Base-by-base conservation (phyloP, 176 grass and related monocot genomes). In the Ensete glaucum region DNA sequence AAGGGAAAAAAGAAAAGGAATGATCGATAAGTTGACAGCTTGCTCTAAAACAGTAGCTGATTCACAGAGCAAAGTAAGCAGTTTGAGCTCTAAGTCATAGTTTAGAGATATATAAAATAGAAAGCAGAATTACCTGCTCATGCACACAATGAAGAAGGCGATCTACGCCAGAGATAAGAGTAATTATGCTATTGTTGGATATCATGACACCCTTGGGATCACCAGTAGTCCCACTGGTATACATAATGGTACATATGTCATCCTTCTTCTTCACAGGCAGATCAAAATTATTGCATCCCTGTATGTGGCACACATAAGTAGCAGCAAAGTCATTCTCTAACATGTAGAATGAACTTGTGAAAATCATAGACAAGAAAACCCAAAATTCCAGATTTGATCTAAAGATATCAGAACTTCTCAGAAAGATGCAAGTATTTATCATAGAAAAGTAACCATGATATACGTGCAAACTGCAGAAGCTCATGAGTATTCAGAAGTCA, bases 181-280 rank as follows among this genome's bases (percentile, higher is more conserved):
- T 82, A 21, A 96, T 72, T 73, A 96, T 96, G 64, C 83, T 91
- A 9, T 84, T 76, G 64, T 96, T 96, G 80, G 91, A 91, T 52
- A 96, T 96, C 77, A 96, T 54, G 24, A 96, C 91, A 70, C 91
- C 91, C 84, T 96, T 91, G 9, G 91, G 88, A 14, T 96, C 88
- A 67, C 91, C 91, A 73, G 91, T 96, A 72, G 88, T 90, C 86
- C 91, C 91, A 91, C 91, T 91, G 9, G 91, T 96, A 71, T 91
- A 96, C 91, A 91, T 96, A 73, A 91, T 96, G 55, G 91, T 96
- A 75, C 88, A 95, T 84, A 81, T 95, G 73, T 96, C 91, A 34
- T 73, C 65, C 74, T 80, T 96, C 51, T 88, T 60, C 74, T 91
- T 91, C 77, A 24, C 69, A 66, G 91, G 88, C 77, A 91, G 85